Evolutionary conservation across 1,284 basidiomycete species (phyloP), one percentile per base, ranked within the genome.

Genomic region (Ustilago shanxiensis): DNA sequence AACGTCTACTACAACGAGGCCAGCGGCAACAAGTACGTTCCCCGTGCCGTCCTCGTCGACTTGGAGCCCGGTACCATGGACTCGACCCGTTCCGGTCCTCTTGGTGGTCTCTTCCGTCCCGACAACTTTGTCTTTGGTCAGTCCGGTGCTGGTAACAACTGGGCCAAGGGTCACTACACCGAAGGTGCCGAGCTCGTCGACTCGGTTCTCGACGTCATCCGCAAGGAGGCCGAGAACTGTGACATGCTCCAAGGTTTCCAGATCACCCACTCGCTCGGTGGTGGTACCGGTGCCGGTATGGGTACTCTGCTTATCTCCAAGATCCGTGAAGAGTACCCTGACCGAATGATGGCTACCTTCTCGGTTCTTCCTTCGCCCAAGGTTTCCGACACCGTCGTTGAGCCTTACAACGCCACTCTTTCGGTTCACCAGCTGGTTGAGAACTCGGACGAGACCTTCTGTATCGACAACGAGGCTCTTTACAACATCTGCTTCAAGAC

Each of bases 191-290:
- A 98, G 87, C 90, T 98, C 22, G 91, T 95, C 61, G 95, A 98
- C 81, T 88, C 89, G 31, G 92, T 98, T 71, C 87, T 95, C 80
- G 92, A 87, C 55, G 81, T 83, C 29, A 79, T 86, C 26, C 85
- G 87, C 29, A 86, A 86, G 66, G 86, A 87, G 81, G 84, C 86
- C 57, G 95, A 98, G 86, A 87, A 88, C 16, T 93, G 93, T 81
- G 95, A 98, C 68, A 90, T 92, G 29, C 89, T 98, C 52, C 95
- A 98, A 88, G 95, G 95, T 7, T 98, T 98, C 87, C 95, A 98
- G 85, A 87, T 98, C 66, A 88, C 94, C 29, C 95, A 98, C 84
- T 96, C 94, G 20, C 90, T 98, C 28, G 95, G 95, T 70, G 95
- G 95, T 85, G 95, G 95, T 87, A 87, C 86, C 66, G 79, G 77